These are phyloP conservation scores for Cercospora zeina DNA, from an alignment of 2,329 filamentous ascomycete genomes.

Conservation along the genomic window DNA sequence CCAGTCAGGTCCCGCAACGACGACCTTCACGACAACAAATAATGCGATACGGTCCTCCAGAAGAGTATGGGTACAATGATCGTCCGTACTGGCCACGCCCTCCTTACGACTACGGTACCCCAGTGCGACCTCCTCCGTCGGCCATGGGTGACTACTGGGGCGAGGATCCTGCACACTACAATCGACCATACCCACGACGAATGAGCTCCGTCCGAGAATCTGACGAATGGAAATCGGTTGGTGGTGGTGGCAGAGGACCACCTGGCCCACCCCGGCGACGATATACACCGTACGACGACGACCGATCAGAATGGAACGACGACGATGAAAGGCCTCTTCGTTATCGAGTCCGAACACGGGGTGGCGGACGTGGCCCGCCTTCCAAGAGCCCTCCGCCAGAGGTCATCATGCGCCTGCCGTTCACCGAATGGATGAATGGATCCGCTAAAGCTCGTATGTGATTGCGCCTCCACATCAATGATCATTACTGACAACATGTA, in stretches of 20 bases:
- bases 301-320: conserved; percentile 29
- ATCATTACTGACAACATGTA: conserved; percentile 5
- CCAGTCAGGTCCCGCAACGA: conserved; percentile 24
- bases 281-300: conserved; percentile 23
- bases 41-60: conserved; percentile 32
- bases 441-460: conserved; percentile 36
- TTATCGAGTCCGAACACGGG: conserved; percentile 18
- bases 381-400: conserved; percentile 30
- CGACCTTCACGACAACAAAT: conserved; percentile 33
- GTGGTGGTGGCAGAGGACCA: conserved; percentile 26
- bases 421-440: conserved; percentile 39
- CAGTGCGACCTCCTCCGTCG: conserved; percentile 20
- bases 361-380: neutral
- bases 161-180: conserved; percentile 33
- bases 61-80: conserved; percentile 33
- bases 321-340: conserved; percentile 30
- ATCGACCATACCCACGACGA: conserved; percentile 31
- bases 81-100: conserved; percentile 28
- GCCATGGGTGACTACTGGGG: conserved; percentile 27
- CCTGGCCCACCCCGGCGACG: conserved; percentile 25
- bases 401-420: conserved; percentile 39
- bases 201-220: conserved; percentile 30
- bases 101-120: conserved; percentile 32
- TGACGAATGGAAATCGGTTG: conserved; percentile 26
- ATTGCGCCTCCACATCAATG: neutral